Base-by-base conservation (phyloP, 768 basidiomycete genomes). In the Tulasnella sp. region DNA sequence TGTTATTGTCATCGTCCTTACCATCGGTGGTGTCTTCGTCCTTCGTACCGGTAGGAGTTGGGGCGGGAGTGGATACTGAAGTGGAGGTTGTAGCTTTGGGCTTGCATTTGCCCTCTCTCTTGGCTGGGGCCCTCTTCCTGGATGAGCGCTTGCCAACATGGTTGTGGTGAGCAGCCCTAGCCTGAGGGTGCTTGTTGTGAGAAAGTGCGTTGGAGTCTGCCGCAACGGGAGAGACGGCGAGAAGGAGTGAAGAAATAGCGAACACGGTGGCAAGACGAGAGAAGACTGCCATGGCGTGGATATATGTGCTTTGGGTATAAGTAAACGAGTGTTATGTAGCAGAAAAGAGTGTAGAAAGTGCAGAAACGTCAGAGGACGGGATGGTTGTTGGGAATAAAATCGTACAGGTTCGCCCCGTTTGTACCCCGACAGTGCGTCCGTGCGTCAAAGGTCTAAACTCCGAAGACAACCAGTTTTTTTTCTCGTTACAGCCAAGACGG, bases 281-380 rank as follows among this genome's bases (percentile, higher is more conserved):
- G 13, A 75, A 67, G 34, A 85, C 55, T 19, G 81, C 73, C 47
- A 85, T 24, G 54, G 84, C 63, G 59, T 72, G 73, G 60, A 81
- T 60, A 42, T 81, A 60, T 56, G 74, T 79, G 53, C 10, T 24
- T 28, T 24, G 45, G 42, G 12, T 35, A 42, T 35, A 31, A 20
- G 20, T n/a, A 55, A 61, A 60, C 33, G 60, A 58, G 37, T 45
- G 56, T 56, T 43, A 22, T 28, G 20, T 27, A 39, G 15, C 25
- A 50, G 44, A 19, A 45, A 58, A 53, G 48, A 45, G 56, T 42
- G 53, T 19, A 37, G 34, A 45, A 45, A 39, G 32, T 34, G 45
- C 34, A 12, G 34, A 19, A 12, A 35, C 12, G 12, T 12, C 12
- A 12, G 34, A 12, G 12, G 34, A 19, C 34, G 19, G 12, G 12